These are phyloP conservation scores for Talaromyces pinophilus DNA, from an alignment of 2,329 filamentous ascomycete genomes.

Conservation along the genomic window DNA sequence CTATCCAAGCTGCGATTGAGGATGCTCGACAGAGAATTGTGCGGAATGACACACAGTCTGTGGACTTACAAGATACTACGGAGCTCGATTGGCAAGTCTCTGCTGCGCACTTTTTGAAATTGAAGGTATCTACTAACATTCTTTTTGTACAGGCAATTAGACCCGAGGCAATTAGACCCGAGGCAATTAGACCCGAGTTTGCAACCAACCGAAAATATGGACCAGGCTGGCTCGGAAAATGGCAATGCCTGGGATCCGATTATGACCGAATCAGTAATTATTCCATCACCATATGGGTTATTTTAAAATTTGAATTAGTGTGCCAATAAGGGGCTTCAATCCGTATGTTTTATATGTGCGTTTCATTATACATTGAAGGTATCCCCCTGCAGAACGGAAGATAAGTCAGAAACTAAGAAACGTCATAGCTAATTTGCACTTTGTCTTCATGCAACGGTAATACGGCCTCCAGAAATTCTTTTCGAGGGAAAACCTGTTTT, in stretches of 20 bases:
- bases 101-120: background rate
- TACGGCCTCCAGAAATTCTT: too few species aligned
- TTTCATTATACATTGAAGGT: too few species aligned
- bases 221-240: background rate
- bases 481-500: too few species aligned
- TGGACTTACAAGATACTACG: background rate
- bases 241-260: background rate
- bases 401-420: too few species aligned
- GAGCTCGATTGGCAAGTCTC: background rate
- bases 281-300: background rate
- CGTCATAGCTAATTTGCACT: too few species aligned
- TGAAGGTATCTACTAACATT: background rate
- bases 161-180: too few species aligned
- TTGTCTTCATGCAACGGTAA: too few species aligned
- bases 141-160: background rate
- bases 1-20: slow-evolving; percentile 1
- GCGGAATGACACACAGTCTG: background rate
- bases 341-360: too few species aligned
- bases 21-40: background rate
- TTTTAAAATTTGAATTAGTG: background rate
- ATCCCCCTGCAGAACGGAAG: too few species aligned
- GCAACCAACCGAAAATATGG: background rate
- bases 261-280: background rate
- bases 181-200: background rate
- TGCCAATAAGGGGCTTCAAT: background rate